Base-by-base conservation (phyloP, 176 grass and related monocot species). In the Elymus sibiricus region DNA sequence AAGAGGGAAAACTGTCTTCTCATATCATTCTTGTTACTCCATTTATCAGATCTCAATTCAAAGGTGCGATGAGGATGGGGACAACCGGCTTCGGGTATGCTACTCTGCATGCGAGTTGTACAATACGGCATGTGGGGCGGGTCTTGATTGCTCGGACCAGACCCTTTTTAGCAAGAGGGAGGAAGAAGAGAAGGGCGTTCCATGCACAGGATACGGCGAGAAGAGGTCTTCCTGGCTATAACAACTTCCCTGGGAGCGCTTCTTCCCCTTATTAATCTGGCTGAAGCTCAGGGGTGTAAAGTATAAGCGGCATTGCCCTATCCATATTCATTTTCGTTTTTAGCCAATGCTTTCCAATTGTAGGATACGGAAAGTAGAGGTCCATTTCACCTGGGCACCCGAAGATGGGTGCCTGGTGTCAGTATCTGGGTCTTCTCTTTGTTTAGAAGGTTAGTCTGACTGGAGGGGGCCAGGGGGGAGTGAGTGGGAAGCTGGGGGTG, bases 101-200 rank as follows among this genome's bases (percentile, higher is more conserved):
- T 90, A 99, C 83, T 99, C 97, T 76, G 97, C 97, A 37, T 99
- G 97, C 9, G 87, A 87, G 62, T 81, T 91, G 38, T 99, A 99
- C 53, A 99, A 99, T 77, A 90, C 82, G 1, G 97, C 97, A 78
- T 99, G 97, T 75, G 92, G 92, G 24, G 97, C 97, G 0, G 90
- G 87, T 67, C 94, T 99, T 35, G 97, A 99, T 88, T 99, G 97
- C 90, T 91, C 94, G 1, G 97, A 99, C 74, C 97, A 94, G 90
- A 99, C 97, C 63, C 92, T 99, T 59, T 99, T 99, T 88, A 99
- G 97, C 88, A 99, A 95, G 72, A 92, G 91, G 86, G 91, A 91
- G 68, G 91, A 94, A 87, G 93, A 93, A 43, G 94, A 90, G 47
- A 93, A 90, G 86, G 94, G 93, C 37, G 90, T 88, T n/a, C 90